phyloP scores from a whole-genome alignment of 768 basidiomycete species.

The Sarcodon sp. region DNA sequence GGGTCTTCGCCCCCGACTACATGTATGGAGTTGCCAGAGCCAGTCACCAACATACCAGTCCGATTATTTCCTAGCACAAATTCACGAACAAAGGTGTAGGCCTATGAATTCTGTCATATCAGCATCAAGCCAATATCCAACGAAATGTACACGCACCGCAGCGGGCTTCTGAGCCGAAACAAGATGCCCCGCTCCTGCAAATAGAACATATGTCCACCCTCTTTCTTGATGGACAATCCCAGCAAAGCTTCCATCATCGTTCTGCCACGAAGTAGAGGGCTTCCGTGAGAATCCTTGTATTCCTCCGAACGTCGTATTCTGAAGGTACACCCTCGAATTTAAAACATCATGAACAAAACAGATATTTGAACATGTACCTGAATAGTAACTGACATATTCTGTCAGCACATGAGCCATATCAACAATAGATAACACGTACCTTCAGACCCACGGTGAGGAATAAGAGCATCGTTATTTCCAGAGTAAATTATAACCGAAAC shows the following conservation, averaged over 20 bases:
- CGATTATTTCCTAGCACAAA: slow-evolving; percentile 52
- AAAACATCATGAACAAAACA: neutral
- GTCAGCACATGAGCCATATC: neutral
- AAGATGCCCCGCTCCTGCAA: slow-evolving; percentile 25
- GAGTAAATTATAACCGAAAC: slow-evolving; percentile 49
- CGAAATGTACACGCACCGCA: slow-evolving; percentile 35
- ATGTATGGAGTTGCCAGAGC: slow-evolving; percentile 10
- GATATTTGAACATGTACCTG: neutral
- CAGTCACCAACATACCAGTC: slow-evolving; percentile 40
- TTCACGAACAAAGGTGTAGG: slow-evolving; percentile 46
- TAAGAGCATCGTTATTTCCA: slow-evolving; percentile 57
- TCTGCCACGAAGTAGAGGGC: slow-evolving; percentile 57
- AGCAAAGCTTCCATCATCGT: slow-evolving; percentile 42
- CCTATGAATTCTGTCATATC: slow-evolving; percentile 22
- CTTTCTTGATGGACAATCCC: slow-evolving; percentile 70
- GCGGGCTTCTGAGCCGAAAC: slow-evolving; percentile 22
- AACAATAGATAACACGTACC: slow-evolving; percentile 20
- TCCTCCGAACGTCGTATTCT: slow-evolving; percentile 75
- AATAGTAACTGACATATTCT: slow-evolving; percentile 2
- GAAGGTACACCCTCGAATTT: neutral
- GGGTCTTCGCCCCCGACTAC: slow-evolving; percentile 40
- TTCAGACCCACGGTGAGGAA: slow-evolving; percentile 53
- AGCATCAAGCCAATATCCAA: slow-evolving; percentile 14
- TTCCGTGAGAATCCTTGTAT: slow-evolving; percentile 60
- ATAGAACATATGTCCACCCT: slow-evolving; percentile 33